These are phyloP conservation scores for Candida lessepsii DNA, from an alignment of 805 yeast species.

Conservation along the genomic window DNA sequence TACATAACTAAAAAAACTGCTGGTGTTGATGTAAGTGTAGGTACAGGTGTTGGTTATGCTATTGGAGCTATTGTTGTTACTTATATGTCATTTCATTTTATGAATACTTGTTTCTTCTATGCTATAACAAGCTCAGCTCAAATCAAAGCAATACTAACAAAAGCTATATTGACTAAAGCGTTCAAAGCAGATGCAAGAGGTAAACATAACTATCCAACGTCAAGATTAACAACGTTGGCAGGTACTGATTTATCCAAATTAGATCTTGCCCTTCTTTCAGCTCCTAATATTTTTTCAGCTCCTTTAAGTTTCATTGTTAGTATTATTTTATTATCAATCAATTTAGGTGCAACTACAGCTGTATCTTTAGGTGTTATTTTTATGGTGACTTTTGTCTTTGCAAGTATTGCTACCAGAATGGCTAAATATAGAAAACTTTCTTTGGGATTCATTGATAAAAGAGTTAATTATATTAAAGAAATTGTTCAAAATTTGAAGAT, in stretches of 20 bases:
- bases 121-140: background rate
- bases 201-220: constrained; percentile 57
- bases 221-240: constrained; percentile 69
- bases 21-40: constrained; percentile 16
- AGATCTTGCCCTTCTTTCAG: constrained; percentile 65
- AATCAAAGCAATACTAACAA: constrained; percentile 61
- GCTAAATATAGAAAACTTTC: constrained; percentile 45
- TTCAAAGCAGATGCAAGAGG: constrained; percentile 57
- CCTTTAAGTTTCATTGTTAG: constrained; percentile 64
- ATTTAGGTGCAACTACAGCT: constrained; percentile 69
- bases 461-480: constrained; percentile 76
- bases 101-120: background rate
- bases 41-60: constrained; percentile 40
- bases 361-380: constrained; percentile 63
- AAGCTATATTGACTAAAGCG: constrained; percentile 66
- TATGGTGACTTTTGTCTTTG: constrained; percentile 48
- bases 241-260: constrained; percentile 79
- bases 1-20: constrained; percentile 28
- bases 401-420: constrained; percentile 40
- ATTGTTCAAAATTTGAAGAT: constrained; percentile 71
- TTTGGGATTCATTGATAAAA: constrained; percentile 63
- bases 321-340: constrained; percentile 58
- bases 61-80: constrained; percentile 24
- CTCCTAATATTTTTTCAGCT: constrained; percentile 58
- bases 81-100: background rate